Base-by-base conservation (phyloP, 768 basidiomycete genomes). In the Hericium alpestre region DNA sequence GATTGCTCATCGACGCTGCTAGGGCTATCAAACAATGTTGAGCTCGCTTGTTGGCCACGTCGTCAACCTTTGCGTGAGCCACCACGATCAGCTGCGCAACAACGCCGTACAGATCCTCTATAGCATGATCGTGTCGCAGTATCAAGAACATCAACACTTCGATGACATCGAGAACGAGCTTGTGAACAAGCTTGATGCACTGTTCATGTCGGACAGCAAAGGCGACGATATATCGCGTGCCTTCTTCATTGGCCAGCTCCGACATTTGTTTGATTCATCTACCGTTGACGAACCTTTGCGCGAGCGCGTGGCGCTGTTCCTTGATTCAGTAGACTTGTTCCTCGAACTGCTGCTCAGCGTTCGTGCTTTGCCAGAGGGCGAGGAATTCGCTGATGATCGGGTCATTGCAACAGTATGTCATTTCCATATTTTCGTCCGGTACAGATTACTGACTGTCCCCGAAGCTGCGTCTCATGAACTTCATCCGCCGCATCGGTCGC, bases 51-150 rank as follows among this genome's bases (percentile, higher is more conserved):
- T 95, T 27, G 93, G 91, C 46, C 84, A 88, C 56, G 87, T 96
- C 52, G 86, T 98, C 56, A 88, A 91, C 62, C 75, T 97, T 15
- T 97, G 95, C 67, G 75, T 98, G 54, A 96, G 93, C 60, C 91
- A 94, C 64, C 94, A 98, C 66, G 95, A 98, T 66, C 84, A 87
- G 65, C 78, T 96, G 41, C 82, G 94, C 61, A 90, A 80, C 66
- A 89, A 88, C 61, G 94, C 93, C 0, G 92, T 95, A 20, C 84
- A 90, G 63, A 93, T 97, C 56, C 79, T 98, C 20, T 95, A 87
- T 71, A 90, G 87, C 65, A 96, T 98, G 93, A 93, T 98, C 59
- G 82, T 94, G 50, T 86, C 90, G 2, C 90, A 95, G 68, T 93
- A 89, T 69, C 83, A 91, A 56, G 84, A 88, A 58, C 83, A 83